Percentiles rank a stretch among this genome's conserved stretches.
These are phyloP conservation scores for Annulohypoxylon stygium DNA, from an alignment of 495 filamentous ascomycete species.

Conservation along the genomic window DNA sequence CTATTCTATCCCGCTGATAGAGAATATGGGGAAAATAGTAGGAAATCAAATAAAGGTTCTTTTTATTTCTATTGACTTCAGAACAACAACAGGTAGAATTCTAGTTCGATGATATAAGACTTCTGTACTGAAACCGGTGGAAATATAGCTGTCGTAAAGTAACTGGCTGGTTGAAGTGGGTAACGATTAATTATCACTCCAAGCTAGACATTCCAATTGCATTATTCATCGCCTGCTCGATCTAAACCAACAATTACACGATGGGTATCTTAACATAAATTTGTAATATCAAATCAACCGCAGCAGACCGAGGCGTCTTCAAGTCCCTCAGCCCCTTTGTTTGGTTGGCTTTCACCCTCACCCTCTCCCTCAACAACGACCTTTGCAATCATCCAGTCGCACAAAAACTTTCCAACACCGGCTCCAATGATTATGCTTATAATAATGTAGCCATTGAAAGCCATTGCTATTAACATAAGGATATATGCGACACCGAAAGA, in stretches of 20 bases:
- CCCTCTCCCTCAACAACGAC: slow-evolving; percentile 36
- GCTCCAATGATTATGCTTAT: slow-evolving; percentile 69
- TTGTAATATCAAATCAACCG: slow-evolving; percentile 32
- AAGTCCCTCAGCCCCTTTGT: slow-evolving; percentile 21
- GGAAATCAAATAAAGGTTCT: no score
- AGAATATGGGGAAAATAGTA: no score
- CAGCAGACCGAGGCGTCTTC: slow-evolving; percentile 51
- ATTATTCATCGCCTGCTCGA: slow-evolving; percentile 3
- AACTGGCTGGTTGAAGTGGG: no score
- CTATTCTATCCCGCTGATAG: no score
- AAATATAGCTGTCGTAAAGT: no score
- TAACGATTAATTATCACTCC: neutral
- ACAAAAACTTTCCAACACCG: slow-evolving; percentile 60
- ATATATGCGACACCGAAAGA: slow-evolving; percentile 69
- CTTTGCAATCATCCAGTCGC: slow-evolving; percentile 56
- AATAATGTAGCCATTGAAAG: slow-evolving; percentile 69
- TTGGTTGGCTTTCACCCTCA: slow-evolving; percentile 5
- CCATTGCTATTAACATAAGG: slow-evolving; percentile 70
- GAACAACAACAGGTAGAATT: no score
- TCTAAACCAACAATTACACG: slow-evolving; percentile 12
- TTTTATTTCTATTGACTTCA: no score
- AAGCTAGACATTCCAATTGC: neutral
- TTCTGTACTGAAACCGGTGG: no score
- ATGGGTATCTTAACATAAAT: slow-evolving; percentile 40
- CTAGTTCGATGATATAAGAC: no score